These are phyloP conservation scores for Cyclospora cayetanensis DNA, from an alignment of 169 alveolate species.

Conservation along the genomic window DNA sequence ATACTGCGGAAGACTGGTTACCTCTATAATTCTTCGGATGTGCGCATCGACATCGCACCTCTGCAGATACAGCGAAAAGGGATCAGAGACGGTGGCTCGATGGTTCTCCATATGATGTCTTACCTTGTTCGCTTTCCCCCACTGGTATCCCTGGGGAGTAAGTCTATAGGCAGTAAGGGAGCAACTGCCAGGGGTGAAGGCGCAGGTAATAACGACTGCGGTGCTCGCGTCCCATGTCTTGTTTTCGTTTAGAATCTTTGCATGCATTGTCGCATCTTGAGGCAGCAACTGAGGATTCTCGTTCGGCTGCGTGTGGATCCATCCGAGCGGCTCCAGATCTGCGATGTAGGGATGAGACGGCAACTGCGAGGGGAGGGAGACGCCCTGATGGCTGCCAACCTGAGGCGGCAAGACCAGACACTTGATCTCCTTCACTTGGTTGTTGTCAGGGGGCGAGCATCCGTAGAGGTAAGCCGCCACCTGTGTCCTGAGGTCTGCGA, in stretches of 20 bases:
- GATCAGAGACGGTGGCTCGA: too few relatives aligned
- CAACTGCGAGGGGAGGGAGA: conserved; percentile 90
- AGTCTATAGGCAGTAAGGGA: conserved; percentile 95
- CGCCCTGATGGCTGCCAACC: conserved; percentile 95
- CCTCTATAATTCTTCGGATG: too few relatives aligned
- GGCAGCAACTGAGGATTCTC: conserved; percentile 80
- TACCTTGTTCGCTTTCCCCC: conserved; percentile 89
- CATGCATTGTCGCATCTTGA: conserved; percentile 76
- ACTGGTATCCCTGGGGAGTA: conserved; percentile 93
- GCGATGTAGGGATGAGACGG: conserved; percentile 94
- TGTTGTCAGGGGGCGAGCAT: conserved; percentile 90
- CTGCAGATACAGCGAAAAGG: too few relatives aligned
- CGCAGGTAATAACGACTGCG: conserved; percentile 81
- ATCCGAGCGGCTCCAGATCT: conserved; percentile 97
- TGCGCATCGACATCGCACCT: too few relatives aligned
- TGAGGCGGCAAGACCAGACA: conserved; percentile 98
- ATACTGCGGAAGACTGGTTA: too few relatives aligned
- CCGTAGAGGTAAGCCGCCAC: conserved; percentile 98
- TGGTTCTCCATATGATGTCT: too few relatives aligned
- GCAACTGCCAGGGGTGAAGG: conserved; percentile 98
- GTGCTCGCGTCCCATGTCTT: conserved; percentile 79
- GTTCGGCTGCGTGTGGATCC: conserved; percentile 97
- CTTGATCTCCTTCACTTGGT: conserved; percentile 92
- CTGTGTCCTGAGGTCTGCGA: conserved; percentile 98
- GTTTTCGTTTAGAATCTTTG: conserved; percentile 77